Evolutionary conservation across 495 filamentous ascomycete species (phyloP), one percentile per base, ranked within the genome.

Genomic region (Hamigera avellanea): DNA sequence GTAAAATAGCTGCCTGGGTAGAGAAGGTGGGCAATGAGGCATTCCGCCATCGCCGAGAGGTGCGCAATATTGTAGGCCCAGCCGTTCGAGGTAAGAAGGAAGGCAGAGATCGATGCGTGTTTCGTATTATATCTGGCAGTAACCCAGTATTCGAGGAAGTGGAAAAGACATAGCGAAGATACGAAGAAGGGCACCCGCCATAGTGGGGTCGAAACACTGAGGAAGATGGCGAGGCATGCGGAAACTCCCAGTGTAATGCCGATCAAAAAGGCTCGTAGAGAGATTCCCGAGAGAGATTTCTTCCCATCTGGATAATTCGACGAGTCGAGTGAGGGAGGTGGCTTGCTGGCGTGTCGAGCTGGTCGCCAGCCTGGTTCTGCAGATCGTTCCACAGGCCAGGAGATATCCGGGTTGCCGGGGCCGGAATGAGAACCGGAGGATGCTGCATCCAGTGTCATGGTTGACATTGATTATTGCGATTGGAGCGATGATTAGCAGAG

Each of bases 61-160:
- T 96, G 87, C 13, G 91, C 91, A 39, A 83, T 71, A 38, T 82
- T 82, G 54, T 95, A 98, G 1, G 74, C 80, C 32, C 69, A 72
- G 33, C 93, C 91, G 51, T 98, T 98, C 26, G 72, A 70, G n/a
- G 74, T 78, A 6, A 98, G 70, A 1, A 98, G 72, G 59, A 93
- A 98, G 6, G 86, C 79, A 39, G 66, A 66, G 13, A 84, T 60
- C 5, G 69, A 67, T 5, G 86, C 86, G n/a, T 69, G 59, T 25
- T 63, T 56, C 0, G 86, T 83, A 62, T 95, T 96, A 60, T 82
- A 83, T 15, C 59, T 61, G 17, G 91, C 91, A 0, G 89, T 95
- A 33, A 76, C 80, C 65, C 72, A 89, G 69, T 83, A 98, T 61
- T 98, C 91, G 57, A 98, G 80, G 64, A 93, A 93, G 61, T 98